Base-by-base conservation (phyloP, 768 basidiomycete species). In the Naganishia vaughanmartiniae region DNA sequence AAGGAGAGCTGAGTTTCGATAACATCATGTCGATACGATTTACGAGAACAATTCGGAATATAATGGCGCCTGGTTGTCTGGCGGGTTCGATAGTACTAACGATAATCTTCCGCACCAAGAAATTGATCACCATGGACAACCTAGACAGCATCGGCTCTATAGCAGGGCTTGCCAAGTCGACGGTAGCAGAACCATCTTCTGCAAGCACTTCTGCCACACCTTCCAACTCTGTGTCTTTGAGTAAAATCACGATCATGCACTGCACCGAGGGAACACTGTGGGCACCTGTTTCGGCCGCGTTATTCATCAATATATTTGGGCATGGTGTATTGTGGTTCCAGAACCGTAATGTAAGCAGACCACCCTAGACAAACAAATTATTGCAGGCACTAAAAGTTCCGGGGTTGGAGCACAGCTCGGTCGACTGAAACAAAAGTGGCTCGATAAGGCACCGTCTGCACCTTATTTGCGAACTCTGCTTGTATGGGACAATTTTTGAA, bases 1-100 rank as follows among this genome's bases (percentile, higher is more conserved):
- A n/a, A 45, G 60, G 58, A 4, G 26, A 24, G 17, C 24, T 63
- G 15, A 63, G 60, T 17, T 63, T 63, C 14, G 60, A 63, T 26
- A 63, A 63, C 60, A 28, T 63, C 39, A 45, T 63, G 60, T 42
- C 39, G 24, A 36, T 63, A 9, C n/a, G 60, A 12, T 63, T 42
- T 30, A 63, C 60, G 24, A 26, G 60, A 46, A 45, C 60, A 4
- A 36, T 63, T 26, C 60, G 60, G 7, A 63, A 63, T 30, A 63
- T 63, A 21, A 42, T 63, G 36, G 60, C 26, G 6, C 24, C 24
- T 45, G 60, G 4, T 10, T 24, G 24, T 28, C 26, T 36, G 2
- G 24, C 46, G 12, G 60, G 24, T 4, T 26, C n/a, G 14, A 17
- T 2, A 10, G 42, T 30, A 12, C 39, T 63, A 17, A 15, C n/a